Evolutionary conservation across 2,329 filamentous ascomycete genomes (phyloP).

Genomic region (Pyrenophora seminiperda): DNA sequence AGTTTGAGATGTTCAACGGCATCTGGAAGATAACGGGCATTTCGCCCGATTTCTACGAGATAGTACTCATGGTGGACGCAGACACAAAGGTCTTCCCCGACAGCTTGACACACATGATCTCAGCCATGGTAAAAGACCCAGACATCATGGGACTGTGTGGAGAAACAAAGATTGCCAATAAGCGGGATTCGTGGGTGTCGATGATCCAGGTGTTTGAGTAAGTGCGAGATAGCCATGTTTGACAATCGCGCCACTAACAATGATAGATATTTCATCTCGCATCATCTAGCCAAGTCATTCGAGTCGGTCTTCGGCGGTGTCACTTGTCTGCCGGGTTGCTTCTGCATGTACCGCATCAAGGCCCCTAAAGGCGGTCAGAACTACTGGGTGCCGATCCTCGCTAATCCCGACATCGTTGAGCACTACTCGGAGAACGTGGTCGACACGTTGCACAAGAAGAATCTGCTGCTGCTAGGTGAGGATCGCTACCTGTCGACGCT

Average conservation of each 20-base stretch:
- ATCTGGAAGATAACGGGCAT: conserved; percentile 99
- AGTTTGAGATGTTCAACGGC: conserved; percentile 99
- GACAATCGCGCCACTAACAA: conserved; percentile 35
- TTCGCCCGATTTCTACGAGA: conserved; percentile 96
- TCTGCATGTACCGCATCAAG: conserved; percentile 99
- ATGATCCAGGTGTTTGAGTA: conserved; percentile 98
- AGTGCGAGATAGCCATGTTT: conserved; percentile 32
- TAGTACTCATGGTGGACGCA: conserved; percentile 98
- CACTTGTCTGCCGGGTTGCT: conserved; percentile 96
- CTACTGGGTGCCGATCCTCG: conserved; percentile 98
- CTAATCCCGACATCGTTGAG: conserved; percentile 97
- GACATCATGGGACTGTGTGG: conserved; percentile 99
- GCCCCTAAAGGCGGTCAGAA: conserved; percentile 97
- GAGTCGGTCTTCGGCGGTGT: conserved; percentile 99
- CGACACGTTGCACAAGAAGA: conserved; percentile 98
- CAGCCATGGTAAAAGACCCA: conserved; percentile 98
- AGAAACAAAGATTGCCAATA: conserved; percentile 99
- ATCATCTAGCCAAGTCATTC: conserved; percentile 95
- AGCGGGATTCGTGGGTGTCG: conserved; percentile 89
- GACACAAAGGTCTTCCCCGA: conserved; percentile 99
- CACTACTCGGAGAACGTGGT: conserved; percentile 99
- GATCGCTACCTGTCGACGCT: conserved; percentile 95
- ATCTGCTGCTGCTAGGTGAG: conserved; percentile 86
- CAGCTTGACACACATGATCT: conserved; percentile 97
- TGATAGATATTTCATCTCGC: conserved; percentile 86